These are phyloP conservation scores for Annulohypoxylon nitens DNA, from an alignment of 495 filamentous ascomycete species.

Conservation along the genomic window DNA sequence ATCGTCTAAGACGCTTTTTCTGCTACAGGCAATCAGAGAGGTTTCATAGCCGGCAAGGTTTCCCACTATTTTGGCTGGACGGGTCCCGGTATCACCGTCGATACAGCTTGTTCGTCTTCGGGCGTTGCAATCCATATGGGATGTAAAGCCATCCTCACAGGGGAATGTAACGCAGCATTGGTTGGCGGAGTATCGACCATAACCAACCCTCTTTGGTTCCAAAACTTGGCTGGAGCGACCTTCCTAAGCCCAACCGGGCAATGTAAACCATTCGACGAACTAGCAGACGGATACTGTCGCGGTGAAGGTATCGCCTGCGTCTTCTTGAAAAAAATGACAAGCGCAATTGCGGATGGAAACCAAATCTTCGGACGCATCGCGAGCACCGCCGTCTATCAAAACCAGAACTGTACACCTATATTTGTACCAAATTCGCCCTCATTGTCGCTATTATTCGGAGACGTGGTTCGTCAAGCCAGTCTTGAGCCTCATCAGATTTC, in stretches of 20 bases:
- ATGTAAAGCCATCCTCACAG: constrained; percentile 50
- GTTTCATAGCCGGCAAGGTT: constrained; percentile 10
- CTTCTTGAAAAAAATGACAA: constrained; percentile 69
- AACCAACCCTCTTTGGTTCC: neutral
- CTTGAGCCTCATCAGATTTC: constrained; percentile 23
- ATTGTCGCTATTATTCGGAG: neutral
- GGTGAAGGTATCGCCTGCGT: constrained; percentile 70
- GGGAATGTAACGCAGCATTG: constrained; percentile 54
- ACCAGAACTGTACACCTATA: neutral
- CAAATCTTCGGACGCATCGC: constrained; percentile 67
- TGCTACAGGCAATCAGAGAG: neutral
- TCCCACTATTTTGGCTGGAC: constrained; percentile 62
- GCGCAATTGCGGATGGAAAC: constrained; percentile 71
- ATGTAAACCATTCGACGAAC: constrained; percentile 71
- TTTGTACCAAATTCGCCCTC: constrained; percentile 5
- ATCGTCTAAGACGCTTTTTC: constrained; percentile 11
- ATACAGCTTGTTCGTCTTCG: constrained; percentile 64
- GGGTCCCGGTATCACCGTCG: constrained; percentile 61
- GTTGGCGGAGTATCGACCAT: constrained; percentile 48
- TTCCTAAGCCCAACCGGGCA: constrained; percentile 56
- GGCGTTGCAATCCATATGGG: constrained; percentile 58
- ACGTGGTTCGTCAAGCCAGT: neutral
- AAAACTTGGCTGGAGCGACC: constrained; percentile 51
- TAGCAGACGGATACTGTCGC: constrained; percentile 73
- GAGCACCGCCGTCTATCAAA: constrained; percentile 69